Evolutionary conservation across 208 protist species (phyloP).

Genomic region (Trypanosoma boissoni): DNA sequence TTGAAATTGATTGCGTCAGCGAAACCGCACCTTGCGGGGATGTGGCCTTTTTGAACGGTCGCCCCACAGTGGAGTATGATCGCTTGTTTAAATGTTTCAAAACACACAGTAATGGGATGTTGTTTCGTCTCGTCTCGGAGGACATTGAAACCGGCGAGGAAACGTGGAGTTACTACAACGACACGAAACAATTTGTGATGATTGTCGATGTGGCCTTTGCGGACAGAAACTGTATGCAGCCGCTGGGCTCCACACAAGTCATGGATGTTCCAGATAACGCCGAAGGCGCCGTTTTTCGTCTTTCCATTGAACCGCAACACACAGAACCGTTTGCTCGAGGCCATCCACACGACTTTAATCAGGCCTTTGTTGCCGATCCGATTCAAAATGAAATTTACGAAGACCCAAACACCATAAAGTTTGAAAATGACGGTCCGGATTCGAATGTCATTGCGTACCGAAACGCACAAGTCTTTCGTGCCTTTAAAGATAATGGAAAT

Average conservation of each 20-base stretch:
- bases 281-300: constrained; percentile 35
- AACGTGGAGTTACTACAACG: constrained; percentile 86
- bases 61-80: constrained; percentile 54
- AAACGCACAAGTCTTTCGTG: constrained; percentile 56
- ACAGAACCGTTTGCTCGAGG: constrained; percentile 67
- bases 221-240: constrained; percentile 27
- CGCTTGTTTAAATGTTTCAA: constrained; percentile 79
- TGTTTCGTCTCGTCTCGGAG: constrained; percentile 69
- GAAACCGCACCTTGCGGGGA: constrained; percentile 44
- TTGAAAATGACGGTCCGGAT: constrained; percentile 56
- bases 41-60: constrained; percentile 53
- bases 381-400: constrained; percentile 27
- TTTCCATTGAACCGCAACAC: constrained; percentile 48
- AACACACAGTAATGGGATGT: constrained; percentile 63
- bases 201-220: constrained; percentile 41
- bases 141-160: constrained; percentile 37
- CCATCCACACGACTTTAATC: constrained; percentile 39
- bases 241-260: constrained; percentile 40
- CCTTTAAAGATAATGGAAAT: constrained; percentile 61
- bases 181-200: constrained; percentile 74
- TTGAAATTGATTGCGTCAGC: constrained; percentile 47
- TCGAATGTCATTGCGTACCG: constrained; percentile 25
- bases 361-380: constrained; percentile 63
- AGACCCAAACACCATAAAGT: constrained; percentile 36
- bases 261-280: constrained; percentile 4